Evolutionary conservation across 192 early-diverging fungal species (phyloP).

Genomic region (Coemansia sp.): DNA sequence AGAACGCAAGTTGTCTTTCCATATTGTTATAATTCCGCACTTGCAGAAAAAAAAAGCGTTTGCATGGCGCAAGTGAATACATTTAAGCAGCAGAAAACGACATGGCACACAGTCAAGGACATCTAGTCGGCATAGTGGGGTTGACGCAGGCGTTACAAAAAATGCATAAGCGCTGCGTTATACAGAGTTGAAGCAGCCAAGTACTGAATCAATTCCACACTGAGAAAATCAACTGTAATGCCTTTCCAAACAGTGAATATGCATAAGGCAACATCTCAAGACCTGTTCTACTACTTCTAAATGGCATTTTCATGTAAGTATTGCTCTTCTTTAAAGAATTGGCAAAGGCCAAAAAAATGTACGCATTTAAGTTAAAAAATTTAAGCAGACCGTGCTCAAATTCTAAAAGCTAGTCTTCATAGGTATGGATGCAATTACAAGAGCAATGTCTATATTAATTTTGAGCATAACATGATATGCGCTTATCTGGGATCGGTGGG

Average conservation of each 20-base stretch:
- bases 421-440: background rate
- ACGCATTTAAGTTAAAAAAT: no score
- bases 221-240: background rate
- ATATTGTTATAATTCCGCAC: conserved; percentile 14
- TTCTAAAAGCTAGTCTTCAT: background rate
- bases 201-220: background rate
- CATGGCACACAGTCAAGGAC: background rate
- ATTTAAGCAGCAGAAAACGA: background rate
- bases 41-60: background rate
- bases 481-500: background rate
- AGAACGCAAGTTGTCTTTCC: background rate
- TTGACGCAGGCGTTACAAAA: background rate
- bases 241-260: background rate
- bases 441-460: background rate
- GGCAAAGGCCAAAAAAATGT: no score
- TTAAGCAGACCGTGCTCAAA: background rate
- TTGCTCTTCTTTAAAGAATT: background rate
- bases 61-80: background rate
- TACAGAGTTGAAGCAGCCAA: background rate
- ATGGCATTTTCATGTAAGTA: background rate
- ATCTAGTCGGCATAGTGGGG: background rate
- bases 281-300: background rate
- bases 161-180: background rate
- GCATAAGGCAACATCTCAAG: background rate
- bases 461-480: background rate